Base-by-base conservation (phyloP, 1,284 basidiomycete genomes). In the Irpex sp. region DNA sequence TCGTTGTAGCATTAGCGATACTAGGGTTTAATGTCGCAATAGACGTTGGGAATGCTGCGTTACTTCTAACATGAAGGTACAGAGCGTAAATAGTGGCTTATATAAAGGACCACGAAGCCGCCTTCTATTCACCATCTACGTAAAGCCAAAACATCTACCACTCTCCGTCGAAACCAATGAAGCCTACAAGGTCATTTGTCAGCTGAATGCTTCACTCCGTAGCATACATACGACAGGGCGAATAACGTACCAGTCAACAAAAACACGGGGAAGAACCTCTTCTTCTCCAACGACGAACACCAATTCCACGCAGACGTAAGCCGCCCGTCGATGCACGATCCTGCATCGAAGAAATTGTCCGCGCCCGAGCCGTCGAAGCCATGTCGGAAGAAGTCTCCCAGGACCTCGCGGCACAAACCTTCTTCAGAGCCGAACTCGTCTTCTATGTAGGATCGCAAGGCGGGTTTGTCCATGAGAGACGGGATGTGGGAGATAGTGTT, bases 251-350 rank as follows among this genome's bases (percentile, higher is more conserved):
- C 90, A 49, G 84, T 83, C 58, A 93, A 75, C 65, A 93, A 75
- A 72, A 93, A 93, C 23, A 91, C 75, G 4, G 82, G 86, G 77
- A 92, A 92, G 70, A 85, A 93, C 59, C 85, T 78, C 75, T 93
- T 93, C 78, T 91, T 93, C 77, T 93, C 90, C 65, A 93, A 72
- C 55, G 78, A 78, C 56, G 85, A 84, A 74, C 91, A 93, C 90
- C 90, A 93, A 70, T 93, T 91, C 90, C 90, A 93, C 2, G 90
- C 90, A 70, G 88, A 90, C 42, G 90, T 91, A 68, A 92, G 72
- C 16, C 90, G 77, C 16, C 83, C 83, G 58, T 85, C 84, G 62
- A 85, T 84, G 67, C 84, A 81, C 18, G 75, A 76, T 5, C 78
- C 78, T 33, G 88, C 87, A 69, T 90, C 88, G 68, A 87, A 90